Evolutionary conservation across 73 alveolate species (phyloP).

Genomic region (Paramecium caudatum): DNA sequence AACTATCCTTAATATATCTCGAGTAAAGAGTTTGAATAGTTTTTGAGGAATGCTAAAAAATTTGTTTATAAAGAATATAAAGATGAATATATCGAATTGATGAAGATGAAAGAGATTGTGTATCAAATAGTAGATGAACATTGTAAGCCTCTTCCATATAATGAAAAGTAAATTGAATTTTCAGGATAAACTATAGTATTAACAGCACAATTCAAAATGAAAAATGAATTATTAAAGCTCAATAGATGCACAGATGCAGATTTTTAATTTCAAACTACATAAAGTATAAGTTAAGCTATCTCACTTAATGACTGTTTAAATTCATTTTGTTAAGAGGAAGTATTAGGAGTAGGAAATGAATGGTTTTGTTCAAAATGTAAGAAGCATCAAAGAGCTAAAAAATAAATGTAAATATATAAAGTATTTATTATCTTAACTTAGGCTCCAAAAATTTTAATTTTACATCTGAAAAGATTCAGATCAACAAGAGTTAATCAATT

Average conservation of each 20-base stretch:
- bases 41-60: slow-evolving; percentile 8
- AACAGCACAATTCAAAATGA: neutral
- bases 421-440: slow-evolving; percentile 37
- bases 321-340: slow-evolving; percentile 79
- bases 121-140: neutral
- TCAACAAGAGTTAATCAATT: slow-evolving; percentile 74
- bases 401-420: slow-evolving; percentile 86
- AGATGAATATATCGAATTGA: slow-evolving; percentile 27
- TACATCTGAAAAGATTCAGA: slow-evolving; percentile 90
- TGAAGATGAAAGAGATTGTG: neutral
- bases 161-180: neutral
- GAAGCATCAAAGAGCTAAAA: slow-evolving; percentile 86
- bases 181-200: neutral
- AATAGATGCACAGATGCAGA: slow-evolving; percentile 62
- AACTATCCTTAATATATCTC: neutral
- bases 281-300: neutral
- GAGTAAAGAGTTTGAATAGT: slow-evolving; percentile 8
- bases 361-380: slow-evolving; percentile 96
- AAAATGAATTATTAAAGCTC: neutral
- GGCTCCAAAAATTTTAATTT: slow-evolving; percentile 88
- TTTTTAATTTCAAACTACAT: neutral
- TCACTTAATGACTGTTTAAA: slow-evolving; percentile 66
- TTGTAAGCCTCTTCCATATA: neutral
- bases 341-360: slow-evolving; percentile 86
- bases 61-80: neutral